Base-by-base conservation (phyloP, 2,329 filamentous ascomycete genomes). In the Capronia coronata region DNA sequence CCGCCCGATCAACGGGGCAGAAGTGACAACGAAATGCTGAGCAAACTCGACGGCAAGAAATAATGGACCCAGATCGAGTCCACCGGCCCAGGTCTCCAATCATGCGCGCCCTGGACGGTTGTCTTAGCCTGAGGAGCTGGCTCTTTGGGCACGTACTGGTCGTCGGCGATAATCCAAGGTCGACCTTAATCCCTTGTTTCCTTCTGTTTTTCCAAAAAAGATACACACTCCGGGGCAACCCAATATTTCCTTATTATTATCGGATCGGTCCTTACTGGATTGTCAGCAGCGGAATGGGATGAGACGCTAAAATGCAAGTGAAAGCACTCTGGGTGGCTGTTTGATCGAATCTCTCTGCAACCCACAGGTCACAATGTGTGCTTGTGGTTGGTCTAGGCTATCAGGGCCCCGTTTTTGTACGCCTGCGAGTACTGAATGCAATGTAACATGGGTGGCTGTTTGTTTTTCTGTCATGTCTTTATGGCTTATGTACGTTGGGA, bases 11-110 rank as follows among this genome's bases (percentile, higher is more conserved):
- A 67, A 21, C 68, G 72, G 23, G 70, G 67, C 34, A 71, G 67
- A 50, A 71, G 68, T 22, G 72, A 75, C 59, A 75, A 70, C 52
- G 70, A 73, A 49, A 75, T 75, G 72, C 66, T 75, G 32, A 74
- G 47, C 55, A 61, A 61, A 39, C 56, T 61, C 10, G 59, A 61
- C 43, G 55, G 59, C 53, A 61, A 61, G 54, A 61, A 61, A 48
- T 59, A 58, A 25, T 19, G 14, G 16, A 16, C 7, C 21, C 8
- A 37, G 18, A 18, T 7, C 11, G 18, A 11, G 14, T 37, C 14
- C 5, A 5, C 30, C 9, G 30, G 9, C 9, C 30, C 30, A 34
- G 10, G 13, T 16, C 14, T 34, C 30, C 5, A 4, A 19, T 39
- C 16, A 25, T 25, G 29, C 38, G 27, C 21, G 18, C 46, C 16